These are phyloP conservation scores for Chamaenerion angustifolium DNA, from an alignment of 345 rosid species.

Conservation along the genomic window DNA sequence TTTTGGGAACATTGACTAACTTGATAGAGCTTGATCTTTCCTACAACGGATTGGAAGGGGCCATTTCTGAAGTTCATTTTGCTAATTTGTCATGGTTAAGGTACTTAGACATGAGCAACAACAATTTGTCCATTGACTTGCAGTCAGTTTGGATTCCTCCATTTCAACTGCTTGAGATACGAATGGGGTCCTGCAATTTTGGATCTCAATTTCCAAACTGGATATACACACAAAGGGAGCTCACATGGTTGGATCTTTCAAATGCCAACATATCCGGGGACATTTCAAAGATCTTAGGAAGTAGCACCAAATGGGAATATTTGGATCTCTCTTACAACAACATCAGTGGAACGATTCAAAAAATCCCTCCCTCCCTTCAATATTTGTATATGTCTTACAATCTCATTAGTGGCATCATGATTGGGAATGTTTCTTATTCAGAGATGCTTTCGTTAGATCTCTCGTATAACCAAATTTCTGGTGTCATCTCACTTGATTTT, in stretches of 20 bases:
- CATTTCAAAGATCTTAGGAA: neutral
- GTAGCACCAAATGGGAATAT: neutral
- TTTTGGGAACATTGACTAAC: neutral
- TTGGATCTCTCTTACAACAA: neutral
- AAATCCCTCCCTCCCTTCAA: neutral
- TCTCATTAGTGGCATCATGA: neutral
- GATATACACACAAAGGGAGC: neutral
- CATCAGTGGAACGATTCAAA: neutral
- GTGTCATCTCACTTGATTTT: neutral
- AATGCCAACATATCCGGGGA: neutral
- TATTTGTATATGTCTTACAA: neutral
- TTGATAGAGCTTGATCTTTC: constrained; percentile 3
- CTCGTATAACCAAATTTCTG: neutral
- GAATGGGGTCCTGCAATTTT: neutral
- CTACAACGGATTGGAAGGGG: constrained; percentile 1
- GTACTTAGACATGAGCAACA: neutral
- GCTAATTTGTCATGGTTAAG: constrained; percentile 4
- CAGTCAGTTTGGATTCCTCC: neutral
- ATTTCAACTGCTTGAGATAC: neutral
- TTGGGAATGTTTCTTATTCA: neutral
- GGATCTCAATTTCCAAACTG: neutral
- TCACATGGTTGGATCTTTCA: neutral
- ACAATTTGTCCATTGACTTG: neutral
- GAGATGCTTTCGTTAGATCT: neutral
- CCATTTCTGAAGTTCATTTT: constrained; percentile 5